These are phyloP conservation scores for Podospora pseudocomata DNA, from an alignment of 495 filamentous ascomycete genomes.

Conservation along the genomic window DNA sequence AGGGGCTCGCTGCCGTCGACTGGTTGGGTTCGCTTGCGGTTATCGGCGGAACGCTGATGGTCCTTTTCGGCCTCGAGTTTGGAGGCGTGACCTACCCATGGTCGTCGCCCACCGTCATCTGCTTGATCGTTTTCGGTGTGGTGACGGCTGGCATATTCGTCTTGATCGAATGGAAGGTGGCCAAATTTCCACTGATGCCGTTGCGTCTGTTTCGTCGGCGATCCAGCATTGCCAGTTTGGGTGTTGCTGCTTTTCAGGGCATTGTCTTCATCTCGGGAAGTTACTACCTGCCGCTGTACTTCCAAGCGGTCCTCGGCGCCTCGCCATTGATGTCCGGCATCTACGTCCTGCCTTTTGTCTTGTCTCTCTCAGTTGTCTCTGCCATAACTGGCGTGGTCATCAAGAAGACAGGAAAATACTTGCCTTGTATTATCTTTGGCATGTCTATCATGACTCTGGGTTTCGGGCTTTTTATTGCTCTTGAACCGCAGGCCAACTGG, in stretches of 20 bases:
- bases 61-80: slow-evolving; percentile 75
- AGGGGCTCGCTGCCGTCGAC: slow-evolving; percentile 72
- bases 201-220: slow-evolving; percentile 59
- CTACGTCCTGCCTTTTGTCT: slow-evolving; percentile 70
- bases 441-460: slow-evolving; percentile 58
- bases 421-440: slow-evolving; percentile 54
- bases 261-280: slow-evolving; percentile 69
- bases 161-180: slow-evolving; percentile 66
- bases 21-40: slow-evolving; percentile 68
- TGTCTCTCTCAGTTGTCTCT: slow-evolving; percentile 66
- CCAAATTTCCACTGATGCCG: slow-evolving; percentile 75
- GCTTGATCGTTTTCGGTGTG: slow-evolving; percentile 72
- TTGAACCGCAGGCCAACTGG: slow-evolving; percentile 50
- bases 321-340: slow-evolving; percentile 73
- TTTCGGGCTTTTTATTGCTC: slow-evolving; percentile 60
- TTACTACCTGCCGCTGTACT: slow-evolving; percentile 78
- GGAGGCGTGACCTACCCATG: slow-evolving; percentile 75
- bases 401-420: slow-evolving; percentile 63
- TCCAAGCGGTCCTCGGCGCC: slow-evolving; percentile 70
- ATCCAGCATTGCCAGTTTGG: slow-evolving; percentile 57
- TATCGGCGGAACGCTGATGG: slow-evolving; percentile 74
- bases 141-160: slow-evolving; percentile 60
- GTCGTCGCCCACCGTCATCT: slow-evolving; percentile 70
- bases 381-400: slow-evolving; percentile 64
- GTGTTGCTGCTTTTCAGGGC: slow-evolving; percentile 60